Percentiles rank a stretch among this genome's conserved stretches.
Evolutionary conservation across 208 protist genomes (phyloP).

Genomic region (Trichomonas gallinae): DNA sequence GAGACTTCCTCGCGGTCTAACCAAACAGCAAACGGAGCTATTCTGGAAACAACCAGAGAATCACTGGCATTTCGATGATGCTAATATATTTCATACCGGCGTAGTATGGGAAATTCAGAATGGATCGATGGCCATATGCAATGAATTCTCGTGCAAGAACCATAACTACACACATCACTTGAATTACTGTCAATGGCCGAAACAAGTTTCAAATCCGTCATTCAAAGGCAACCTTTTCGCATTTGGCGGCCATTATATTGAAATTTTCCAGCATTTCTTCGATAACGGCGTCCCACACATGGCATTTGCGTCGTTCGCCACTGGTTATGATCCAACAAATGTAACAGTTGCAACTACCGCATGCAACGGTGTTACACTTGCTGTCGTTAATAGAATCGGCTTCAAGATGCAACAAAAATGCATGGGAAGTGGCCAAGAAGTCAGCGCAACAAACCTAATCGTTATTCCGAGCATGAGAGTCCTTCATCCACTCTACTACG

Average conservation of each 20-base stretch:
- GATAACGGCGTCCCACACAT: not conserved
- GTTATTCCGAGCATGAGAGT: not conserved
- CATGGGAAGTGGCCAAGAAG: too few relatives aligned
- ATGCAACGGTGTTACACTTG: too few relatives aligned
- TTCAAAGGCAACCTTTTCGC: not conserved
- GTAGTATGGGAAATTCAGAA: not conserved
- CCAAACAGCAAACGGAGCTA: not conserved
- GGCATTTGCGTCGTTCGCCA: not conserved
- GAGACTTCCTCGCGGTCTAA: not conserved
- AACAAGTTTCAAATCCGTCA: not conserved
- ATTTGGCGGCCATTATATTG: not conserved
- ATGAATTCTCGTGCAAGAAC: not conserved
- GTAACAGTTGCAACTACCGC: not conserved
- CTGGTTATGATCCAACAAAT: too few relatives aligned
- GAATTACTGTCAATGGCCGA: not conserved
- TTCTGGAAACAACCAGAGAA: slow-evolving; percentile 16
- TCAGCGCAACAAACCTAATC: not conserved
- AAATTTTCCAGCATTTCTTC: slow-evolving; percentile 4
- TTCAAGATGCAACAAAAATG: not conserved
- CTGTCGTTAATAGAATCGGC: not conserved
- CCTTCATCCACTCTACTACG: not conserved
- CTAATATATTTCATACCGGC: not conserved
- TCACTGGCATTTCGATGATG: not conserved
- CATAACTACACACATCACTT: not conserved
- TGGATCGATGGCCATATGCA: not conserved